phyloP scores from a whole-genome alignment of 768 basidiomycete genomes.

The Rhizopogon rudus region DNA sequence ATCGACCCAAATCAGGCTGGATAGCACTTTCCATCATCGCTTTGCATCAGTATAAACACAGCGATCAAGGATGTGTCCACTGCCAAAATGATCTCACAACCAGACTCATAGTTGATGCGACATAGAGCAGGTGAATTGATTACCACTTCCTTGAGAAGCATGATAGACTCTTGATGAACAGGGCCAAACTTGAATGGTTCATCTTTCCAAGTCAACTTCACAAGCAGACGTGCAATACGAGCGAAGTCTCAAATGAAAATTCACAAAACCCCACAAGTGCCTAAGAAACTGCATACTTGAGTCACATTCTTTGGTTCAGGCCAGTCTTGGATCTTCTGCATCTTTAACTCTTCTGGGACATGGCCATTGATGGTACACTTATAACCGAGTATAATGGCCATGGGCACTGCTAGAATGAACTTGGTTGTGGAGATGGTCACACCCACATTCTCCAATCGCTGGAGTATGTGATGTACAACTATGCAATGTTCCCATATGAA shows the following conservation, averaged over 20 bases:
- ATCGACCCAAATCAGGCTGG: slow-evolving; percentile 35
- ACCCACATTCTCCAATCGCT: no score
- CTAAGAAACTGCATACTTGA: slow-evolving; percentile 25
- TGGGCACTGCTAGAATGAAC: slow-evolving; percentile 20
- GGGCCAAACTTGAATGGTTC: slow-evolving; percentile 17
- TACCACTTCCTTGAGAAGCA: slow-evolving; percentile 18
- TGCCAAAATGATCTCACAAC: slow-evolving; percentile 9
- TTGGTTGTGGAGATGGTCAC: slow-evolving; percentile 14
- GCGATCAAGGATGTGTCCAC: slow-evolving; percentile 26
- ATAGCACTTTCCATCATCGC: slow-evolving; percentile 9
- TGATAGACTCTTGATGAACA: slow-evolving; percentile 5
- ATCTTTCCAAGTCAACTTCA: slow-evolving; percentile 22
- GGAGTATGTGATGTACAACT: no score
- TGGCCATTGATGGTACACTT: slow-evolving; percentile 30
- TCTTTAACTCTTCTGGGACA: slow-evolving; percentile 19
- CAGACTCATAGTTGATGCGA: slow-evolving; percentile 5
- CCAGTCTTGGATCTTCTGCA: slow-evolving; percentile 28
- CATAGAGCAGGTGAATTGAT: slow-evolving; percentile 5
- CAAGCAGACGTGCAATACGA: slow-evolving; percentile 13
- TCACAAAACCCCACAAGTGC: slow-evolving; percentile 16
- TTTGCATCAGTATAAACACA: slow-evolving; percentile 27
- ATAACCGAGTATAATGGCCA: slow-evolving; percentile 32
- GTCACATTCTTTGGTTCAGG: slow-evolving; percentile 4
- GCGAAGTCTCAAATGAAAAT: slow-evolving; percentile 28
- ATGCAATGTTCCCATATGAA: no score